These are phyloP conservation scores for Rhynchospora pubera DNA, from an alignment of 176 grass and related monocot species.

Conservation along the genomic window DNA sequence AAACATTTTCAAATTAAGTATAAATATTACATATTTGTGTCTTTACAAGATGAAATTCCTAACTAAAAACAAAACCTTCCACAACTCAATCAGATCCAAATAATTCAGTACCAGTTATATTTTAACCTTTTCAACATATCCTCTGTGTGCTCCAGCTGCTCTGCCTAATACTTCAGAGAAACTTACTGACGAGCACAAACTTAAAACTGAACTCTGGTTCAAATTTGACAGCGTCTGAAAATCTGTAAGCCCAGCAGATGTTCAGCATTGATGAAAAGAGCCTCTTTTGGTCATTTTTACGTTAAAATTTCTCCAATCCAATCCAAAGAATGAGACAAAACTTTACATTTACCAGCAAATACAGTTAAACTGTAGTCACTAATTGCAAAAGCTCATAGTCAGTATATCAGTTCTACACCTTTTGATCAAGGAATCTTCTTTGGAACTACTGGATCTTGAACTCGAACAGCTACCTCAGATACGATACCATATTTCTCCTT, in stretches of 20 bases:
- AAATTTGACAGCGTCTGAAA: neutral
- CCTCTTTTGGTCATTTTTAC: neutral
- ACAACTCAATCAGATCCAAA: neutral
- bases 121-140: neutral
- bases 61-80: neutral
- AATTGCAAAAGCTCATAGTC: neutral
- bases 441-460: constrained; percentile 14
- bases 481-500: constrained; percentile 46
- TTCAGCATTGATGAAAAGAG: neutral
- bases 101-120: neutral
- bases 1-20: neutral
- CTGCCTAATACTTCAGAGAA: neutral
- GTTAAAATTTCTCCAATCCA: neutral
- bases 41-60: neutral
- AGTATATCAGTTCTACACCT: constrained; percentile 22
- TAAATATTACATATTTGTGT: neutral
- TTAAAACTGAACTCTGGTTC: constrained; percentile 1
- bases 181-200: neutral
- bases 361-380: neutral
- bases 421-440: constrained; percentile 7
- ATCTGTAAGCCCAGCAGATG: neutral
- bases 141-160: neutral
- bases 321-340: neutral
- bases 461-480: constrained; percentile 14
- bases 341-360: constrained; percentile 28